Evolutionary conservation across 257 asterid species (phyloP).

Genomic region (Gentiana dahurica): DNA sequence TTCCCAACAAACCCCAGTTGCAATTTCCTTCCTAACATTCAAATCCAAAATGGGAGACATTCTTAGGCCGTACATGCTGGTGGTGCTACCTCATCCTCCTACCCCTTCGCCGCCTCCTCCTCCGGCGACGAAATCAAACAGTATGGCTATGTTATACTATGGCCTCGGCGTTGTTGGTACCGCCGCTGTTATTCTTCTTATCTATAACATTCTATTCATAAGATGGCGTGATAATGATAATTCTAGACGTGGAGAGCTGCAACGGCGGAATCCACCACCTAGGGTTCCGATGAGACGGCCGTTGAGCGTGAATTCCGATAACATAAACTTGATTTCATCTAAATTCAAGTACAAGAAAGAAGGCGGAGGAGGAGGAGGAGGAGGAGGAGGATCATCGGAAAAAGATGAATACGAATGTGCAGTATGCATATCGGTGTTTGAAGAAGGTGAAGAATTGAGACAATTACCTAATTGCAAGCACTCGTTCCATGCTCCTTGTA

Average conservation of each 20-base stretch:
- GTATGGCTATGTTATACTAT: constrained; percentile 17
- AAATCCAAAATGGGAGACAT: constrained; percentile 11
- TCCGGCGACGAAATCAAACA: constrained; percentile 1
- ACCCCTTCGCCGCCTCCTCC: constrained; percentile 4
- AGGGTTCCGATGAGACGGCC: neutral
- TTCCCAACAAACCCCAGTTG: neutral
- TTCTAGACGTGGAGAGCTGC: neutral
- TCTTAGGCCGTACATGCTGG: constrained; percentile 3
- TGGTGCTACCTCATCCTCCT: constrained; percentile 2
- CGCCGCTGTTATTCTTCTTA: constrained; percentile 12
- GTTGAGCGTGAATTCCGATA: neutral
- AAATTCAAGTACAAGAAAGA: constrained; percentile 51
- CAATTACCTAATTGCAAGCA: constrained; percentile 53
- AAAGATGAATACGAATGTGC: constrained; percentile 26
- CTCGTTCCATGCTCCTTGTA: constrained; percentile 60
- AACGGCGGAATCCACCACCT: neutral
- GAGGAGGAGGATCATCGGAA: neutral
- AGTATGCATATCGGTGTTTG: constrained; percentile 59
- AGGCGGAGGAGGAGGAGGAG: constrained; percentile 1
- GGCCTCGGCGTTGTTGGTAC: constrained; percentile 19
- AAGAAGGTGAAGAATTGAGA: constrained; percentile 55
- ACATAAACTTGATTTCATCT: constrained; percentile 17
- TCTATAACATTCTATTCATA: constrained; percentile 19
- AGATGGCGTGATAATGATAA: constrained; percentile 20
- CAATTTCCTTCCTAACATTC: constrained; percentile 1